Conservation (phyloP, 352 stramenopile genomes). For the Phytophthora constricta region DNA sequence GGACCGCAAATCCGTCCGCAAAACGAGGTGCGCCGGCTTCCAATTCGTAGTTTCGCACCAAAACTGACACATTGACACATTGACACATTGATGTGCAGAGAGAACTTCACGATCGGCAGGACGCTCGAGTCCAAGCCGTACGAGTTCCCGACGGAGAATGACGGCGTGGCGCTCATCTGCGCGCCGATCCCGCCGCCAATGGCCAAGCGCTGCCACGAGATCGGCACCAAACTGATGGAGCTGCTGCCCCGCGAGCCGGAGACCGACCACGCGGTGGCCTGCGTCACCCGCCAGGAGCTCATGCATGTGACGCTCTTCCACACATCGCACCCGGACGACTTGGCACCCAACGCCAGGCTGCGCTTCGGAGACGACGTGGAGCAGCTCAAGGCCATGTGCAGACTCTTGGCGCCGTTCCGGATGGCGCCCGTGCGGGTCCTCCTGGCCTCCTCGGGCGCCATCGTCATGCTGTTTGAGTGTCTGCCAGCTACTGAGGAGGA, state of each 20-base stretch:
- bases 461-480: constrained; percentile 75
- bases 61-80: background rate
- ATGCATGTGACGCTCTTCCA: constrained; percentile 88
- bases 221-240: constrained; percentile 53
- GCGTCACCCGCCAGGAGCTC: constrained; percentile 66
- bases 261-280: constrained; percentile 47
- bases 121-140: constrained; percentile 61
- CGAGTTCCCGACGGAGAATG: constrained; percentile 46
- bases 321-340: constrained; percentile 71
- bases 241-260: constrained; percentile 45
- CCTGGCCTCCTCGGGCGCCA: constrained; percentile 63
- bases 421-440: constrained; percentile 61
- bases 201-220: constrained; percentile 42
- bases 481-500: constrained; percentile 19
- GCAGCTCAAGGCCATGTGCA: constrained; percentile 48
- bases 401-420: constrained; percentile 46
- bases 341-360: constrained; percentile 47
- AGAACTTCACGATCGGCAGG: constrained; percentile 40
- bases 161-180: constrained; percentile 59
- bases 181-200: constrained; percentile 47
- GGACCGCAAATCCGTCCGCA: constrained; percentile 42
- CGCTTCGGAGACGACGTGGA: constrained; percentile 51
- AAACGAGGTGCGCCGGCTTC: constrained; percentile 36
- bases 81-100: constrained; percentile 18
- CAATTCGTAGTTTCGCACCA: background rate